Evolutionary conservation across 371 early-diverging fungal species (phyloP).

Genomic region (Parasitella parasitica): DNA sequence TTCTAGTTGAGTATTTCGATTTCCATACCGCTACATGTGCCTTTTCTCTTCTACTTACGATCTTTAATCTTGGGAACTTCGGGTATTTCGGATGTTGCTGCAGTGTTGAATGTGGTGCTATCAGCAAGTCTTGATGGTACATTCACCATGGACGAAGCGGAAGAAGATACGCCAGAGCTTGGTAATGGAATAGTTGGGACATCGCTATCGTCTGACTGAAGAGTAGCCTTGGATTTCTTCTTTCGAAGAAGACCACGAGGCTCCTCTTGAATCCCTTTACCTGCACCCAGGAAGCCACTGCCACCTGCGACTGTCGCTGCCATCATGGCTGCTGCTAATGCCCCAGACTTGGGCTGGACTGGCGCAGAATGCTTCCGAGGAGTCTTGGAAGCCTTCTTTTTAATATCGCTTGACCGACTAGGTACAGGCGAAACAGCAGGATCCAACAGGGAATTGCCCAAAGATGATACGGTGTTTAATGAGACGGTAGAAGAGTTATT

Average conservation of each 20-base stretch:
- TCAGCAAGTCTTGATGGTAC: constrained; percentile 4
- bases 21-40: background rate
- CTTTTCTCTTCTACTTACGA: background rate
- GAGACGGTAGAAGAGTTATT: constrained; percentile 4
- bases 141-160: constrained; percentile 1
- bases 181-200: background rate
- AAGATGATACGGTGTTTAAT: background rate
- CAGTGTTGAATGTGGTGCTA: background rate
- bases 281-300: constrained; percentile 40
- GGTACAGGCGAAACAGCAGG: background rate
- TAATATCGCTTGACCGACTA: constrained; percentile 10
- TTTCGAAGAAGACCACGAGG: constrained; percentile 2
- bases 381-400: constrained; percentile 31
- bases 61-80: background rate
- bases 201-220: background rate
- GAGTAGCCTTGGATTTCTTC: constrained; percentile 11
- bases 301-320: constrained; percentile 52
- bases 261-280: constrained; percentile 24
- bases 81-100: background rate
- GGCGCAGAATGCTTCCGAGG: constrained; percentile 35
- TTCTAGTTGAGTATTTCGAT: background rate
- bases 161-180: background rate
- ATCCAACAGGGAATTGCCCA: background rate
- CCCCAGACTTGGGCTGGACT: constrained; percentile 43
- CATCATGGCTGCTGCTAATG: constrained; percentile 54